phyloP scores from a whole-genome alignment of 805 yeast species.

The Saccharomycopsis vini region DNA sequence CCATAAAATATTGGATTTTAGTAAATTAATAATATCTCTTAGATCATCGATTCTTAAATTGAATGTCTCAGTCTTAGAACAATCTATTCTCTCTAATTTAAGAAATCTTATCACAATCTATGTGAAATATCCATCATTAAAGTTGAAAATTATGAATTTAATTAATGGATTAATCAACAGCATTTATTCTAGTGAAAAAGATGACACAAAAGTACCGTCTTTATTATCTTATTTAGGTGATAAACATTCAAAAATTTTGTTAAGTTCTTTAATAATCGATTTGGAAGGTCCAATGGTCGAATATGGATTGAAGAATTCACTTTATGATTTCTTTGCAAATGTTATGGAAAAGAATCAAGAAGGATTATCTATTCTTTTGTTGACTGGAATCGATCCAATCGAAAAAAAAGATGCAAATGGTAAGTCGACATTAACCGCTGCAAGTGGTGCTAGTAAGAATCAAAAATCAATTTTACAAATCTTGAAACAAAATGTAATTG shows the following conservation, averaged over 20 bases:
- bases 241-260: slow-evolving; percentile 48
- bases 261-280: slow-evolving; percentile 52
- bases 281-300: slow-evolving; percentile 49
- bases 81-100: slow-evolving; percentile 43
- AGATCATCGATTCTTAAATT: slow-evolving; percentile 38
- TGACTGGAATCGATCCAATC: slow-evolving; percentile 48
- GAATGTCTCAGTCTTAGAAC: slow-evolving; percentile 54
- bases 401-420: slow-evolving; percentile 19
- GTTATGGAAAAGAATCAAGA: slow-evolving; percentile 67
- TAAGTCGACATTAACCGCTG: not conserved
- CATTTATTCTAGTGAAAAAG: slow-evolving; percentile 22
- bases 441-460: slow-evolving; percentile 17
- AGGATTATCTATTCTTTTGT: slow-evolving; percentile 62
- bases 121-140: slow-evolving; percentile 37
- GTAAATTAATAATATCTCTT: slow-evolving; percentile 46
- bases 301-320: slow-evolving; percentile 40
- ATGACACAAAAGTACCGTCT: slow-evolving; percentile 35
- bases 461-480: slow-evolving; percentile 42
- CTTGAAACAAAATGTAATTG: slow-evolving; percentile 45
- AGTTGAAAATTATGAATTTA: slow-evolving; percentile 44
- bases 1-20: slow-evolving; percentile 42
- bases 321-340: slow-evolving; percentile 58
- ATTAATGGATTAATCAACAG: slow-evolving; percentile 50
- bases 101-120: slow-evolving; percentile 53
- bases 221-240: slow-evolving; percentile 72